Conservation (phyloP, 208 protist genomes). For the Endotrypanum monterogeii region DNA sequence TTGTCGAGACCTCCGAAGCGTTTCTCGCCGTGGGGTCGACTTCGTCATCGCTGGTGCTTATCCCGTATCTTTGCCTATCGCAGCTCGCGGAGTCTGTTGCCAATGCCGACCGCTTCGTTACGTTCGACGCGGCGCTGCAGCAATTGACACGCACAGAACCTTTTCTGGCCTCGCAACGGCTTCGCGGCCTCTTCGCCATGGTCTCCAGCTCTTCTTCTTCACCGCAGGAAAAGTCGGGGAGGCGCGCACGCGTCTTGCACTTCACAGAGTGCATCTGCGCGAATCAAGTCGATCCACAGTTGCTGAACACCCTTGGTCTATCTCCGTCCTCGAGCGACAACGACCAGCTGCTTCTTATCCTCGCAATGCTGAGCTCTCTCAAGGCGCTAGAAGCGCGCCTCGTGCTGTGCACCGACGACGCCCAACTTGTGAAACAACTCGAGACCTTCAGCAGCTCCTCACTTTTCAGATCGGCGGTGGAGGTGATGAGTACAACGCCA, state of each 20-base stretch:
- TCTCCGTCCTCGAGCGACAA: slow-evolving; percentile 51
- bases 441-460: slow-evolving; percentile 1
- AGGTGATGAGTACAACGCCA: slow-evolving; percentile 53
- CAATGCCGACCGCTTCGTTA: slow-evolving; percentile 31
- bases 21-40: slow-evolving; percentile 58
- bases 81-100: slow-evolving; percentile 65
- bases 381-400: slow-evolving; percentile 30
- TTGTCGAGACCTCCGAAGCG: slow-evolving; percentile 76
- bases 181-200: slow-evolving; percentile 63
- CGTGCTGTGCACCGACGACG: slow-evolving; percentile 76
- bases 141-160: slow-evolving; percentile 52
- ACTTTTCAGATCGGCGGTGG: slow-evolving; percentile 48
- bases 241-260: slow-evolving; percentile 58
- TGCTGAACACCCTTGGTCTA: slow-evolving; percentile 22
- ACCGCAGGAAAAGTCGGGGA: neutral
- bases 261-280: slow-evolving; percentile 82
- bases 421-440: slow-evolving; percentile 29
- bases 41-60: slow-evolving; percentile 45
- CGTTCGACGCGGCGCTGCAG: slow-evolving; percentile 65
- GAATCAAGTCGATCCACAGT: slow-evolving; percentile 22
- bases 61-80: slow-evolving; percentile 60
- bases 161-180: slow-evolving; percentile 68
- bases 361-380: slow-evolving; percentile 70
- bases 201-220: slow-evolving; percentile 2
- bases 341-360: slow-evolving; percentile 68